These are phyloP conservation scores for Eucalyptus grandis DNA, from an alignment of 345 rosid genomes.

Conservation along the genomic window DNA sequence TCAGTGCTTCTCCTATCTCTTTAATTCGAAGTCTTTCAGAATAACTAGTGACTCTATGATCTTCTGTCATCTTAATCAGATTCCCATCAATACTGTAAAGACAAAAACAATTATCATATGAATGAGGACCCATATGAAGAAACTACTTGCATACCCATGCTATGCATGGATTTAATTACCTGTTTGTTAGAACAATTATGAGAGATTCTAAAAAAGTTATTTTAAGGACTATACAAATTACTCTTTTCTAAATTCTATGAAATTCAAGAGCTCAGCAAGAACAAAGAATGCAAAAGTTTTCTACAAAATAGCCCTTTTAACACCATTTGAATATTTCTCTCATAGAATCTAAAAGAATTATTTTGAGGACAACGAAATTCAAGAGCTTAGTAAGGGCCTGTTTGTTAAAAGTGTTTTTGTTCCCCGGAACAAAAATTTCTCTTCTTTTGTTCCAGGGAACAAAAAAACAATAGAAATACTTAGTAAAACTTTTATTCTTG, in stretches of 20 bases:
- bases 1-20: conserved; percentile 59
- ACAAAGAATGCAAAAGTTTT: not conserved
- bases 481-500: too few species aligned
- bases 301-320: not conserved
- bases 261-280: not conserved
- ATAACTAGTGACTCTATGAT: conserved; percentile 65
- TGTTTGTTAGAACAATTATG: not conserved
- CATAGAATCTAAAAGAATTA: not conserved
- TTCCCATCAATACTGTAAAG: conserved; percentile 60
- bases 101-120: not conserved
- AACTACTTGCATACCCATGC: not conserved
- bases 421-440: too few species aligned
- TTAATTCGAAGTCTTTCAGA: conserved; percentile 63
- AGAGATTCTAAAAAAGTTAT: not conserved
- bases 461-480: too few species aligned
- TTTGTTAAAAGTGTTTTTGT: too few species aligned
- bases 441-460: too few species aligned
- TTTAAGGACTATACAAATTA: not conserved
- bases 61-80: conserved; percentile 80
- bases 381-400: not conserved
- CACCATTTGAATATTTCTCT: not conserved
- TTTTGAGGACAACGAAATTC: not conserved
- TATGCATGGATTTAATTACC: not conserved
- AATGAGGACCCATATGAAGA: not conserved
- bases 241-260: not conserved